Conservation (phyloP, 176 grass and related monocot species). For the Carex scoparia region DNA sequence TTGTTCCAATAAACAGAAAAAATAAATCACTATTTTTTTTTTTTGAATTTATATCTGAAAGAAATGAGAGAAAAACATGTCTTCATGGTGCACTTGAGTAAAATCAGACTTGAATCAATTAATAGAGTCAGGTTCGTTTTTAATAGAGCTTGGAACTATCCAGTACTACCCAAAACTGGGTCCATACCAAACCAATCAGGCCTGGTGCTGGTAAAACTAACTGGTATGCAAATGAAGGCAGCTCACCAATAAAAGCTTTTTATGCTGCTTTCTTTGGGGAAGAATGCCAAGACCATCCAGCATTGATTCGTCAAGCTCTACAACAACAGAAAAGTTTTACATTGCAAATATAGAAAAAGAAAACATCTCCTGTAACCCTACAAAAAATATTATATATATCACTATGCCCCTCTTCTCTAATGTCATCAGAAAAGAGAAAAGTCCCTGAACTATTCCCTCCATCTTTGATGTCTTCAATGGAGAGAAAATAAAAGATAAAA, state of each 20-base stretch:
- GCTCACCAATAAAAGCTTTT: conserved; percentile 92
- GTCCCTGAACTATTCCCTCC: not conserved
- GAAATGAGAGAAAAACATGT: not conserved
- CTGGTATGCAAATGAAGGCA: conserved; percentile 2
- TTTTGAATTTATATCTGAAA: conserved; percentile 6
- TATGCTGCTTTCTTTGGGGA: conserved; percentile 98
- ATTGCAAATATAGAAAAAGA: not conserved
- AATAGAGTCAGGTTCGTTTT: not conserved
- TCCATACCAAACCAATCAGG: conserved; percentile 24
- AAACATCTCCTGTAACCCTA: conserved; percentile 14
- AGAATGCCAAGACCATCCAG: conserved; percentile 98
- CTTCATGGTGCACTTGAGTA: not conserved
- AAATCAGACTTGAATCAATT: not conserved
- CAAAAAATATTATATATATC: conserved; percentile 12
- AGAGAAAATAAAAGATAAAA: not conserved
- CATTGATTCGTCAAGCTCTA: conserved; percentile 97
- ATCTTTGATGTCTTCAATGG: not conserved
- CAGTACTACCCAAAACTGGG: not conserved
- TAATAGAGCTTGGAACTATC: not conserved
- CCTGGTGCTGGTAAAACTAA: conserved; percentile 18
- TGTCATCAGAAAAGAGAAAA: not conserved
- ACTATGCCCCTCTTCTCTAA: not conserved
- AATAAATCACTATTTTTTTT: not conserved
- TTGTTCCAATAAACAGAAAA: not conserved
- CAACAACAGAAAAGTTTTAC: not conserved